Evolutionary conservation across 306 rosid species (phyloP).

Genomic region (Arachis hypogaea): DNA sequence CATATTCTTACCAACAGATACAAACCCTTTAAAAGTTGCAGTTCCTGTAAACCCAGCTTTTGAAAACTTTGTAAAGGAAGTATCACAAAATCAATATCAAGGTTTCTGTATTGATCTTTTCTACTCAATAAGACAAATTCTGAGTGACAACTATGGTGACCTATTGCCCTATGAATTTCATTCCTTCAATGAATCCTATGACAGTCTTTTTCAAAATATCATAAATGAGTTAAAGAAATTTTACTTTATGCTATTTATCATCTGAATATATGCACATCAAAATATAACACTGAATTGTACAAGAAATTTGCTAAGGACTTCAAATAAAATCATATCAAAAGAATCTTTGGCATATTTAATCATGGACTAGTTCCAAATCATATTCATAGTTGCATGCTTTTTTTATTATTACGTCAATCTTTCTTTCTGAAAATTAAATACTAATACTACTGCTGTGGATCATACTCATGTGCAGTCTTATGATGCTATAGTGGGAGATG

Average conservation of each 20-base stretch:
- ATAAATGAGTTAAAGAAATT: slow-evolving; percentile 42
- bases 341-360: too few relatives aligned
- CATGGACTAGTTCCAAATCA: slow-evolving; percentile 8
- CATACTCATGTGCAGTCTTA: slow-evolving; percentile 38
- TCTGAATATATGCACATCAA: slow-evolving; percentile 16
- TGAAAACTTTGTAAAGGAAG: slow-evolving; percentile 47
- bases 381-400: neutral
- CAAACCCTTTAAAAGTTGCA: slow-evolving; percentile 51
- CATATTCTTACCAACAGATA: slow-evolving; percentile 38
- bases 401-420: neutral
- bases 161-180: slow-evolving; percentile 42
- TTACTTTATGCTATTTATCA: neutral
- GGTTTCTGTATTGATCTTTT: slow-evolving; percentile 65
- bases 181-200: slow-evolving; percentile 33
- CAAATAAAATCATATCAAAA: neutral
- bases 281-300: slow-evolving; percentile 13
- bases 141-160: slow-evolving; percentile 37
- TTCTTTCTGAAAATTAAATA: neutral
- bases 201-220: slow-evolving; percentile 37
- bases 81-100: slow-evolving; percentile 8
- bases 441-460: slow-evolving; percentile 26
- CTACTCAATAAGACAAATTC: neutral
- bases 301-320: neutral
- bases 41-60: slow-evolving; percentile 52
- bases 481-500: slow-evolving; percentile 65